Evolutionary conservation across 176 grass and related monocot genomes (phyloP), one percentile per base, ranked within the genome.

Genomic region (Guadua angustifolia): DNA sequence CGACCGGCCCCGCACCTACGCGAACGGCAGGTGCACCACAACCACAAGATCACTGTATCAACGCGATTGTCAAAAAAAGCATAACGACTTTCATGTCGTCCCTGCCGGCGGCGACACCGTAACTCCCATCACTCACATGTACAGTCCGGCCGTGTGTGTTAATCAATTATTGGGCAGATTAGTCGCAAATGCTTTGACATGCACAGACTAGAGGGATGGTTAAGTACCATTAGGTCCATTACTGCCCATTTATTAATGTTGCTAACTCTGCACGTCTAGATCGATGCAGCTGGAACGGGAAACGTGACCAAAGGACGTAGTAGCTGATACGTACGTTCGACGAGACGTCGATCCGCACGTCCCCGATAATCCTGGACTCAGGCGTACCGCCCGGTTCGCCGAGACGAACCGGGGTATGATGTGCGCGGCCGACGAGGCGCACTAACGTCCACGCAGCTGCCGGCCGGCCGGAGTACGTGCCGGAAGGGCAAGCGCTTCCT

Each of bases 201-300:
- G 43, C 33, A 4, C 24, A 43, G 59, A 66, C 58, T 17, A 2
- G 17, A 22, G 19, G 11, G 58, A 19, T 40, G 38, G 60, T 66
- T 66, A 13, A 14, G 21, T 15, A 61, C 58, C 22, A 61, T 61
- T 5, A 78, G 9, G 9, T 12, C 0, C 39, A n/a, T 53, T 4
- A 55, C 21, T 13, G 35, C 40, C 10, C n/a, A 5, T 18, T 50
- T 80, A 29, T 78, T 62, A 60, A 43, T 43, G 11, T 44, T 74
- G 85, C 85, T 22, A 6, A 17, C 25, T 80, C 17, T 45, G 64
- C 86, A 77, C 71, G 79, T 22, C 9, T 53, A 17, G 9, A 8
- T 6, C 52, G 62, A 42, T 1, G 33, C 3, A 15, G 35, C 47
- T 0, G 36, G 10, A 44, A 69, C 18, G 14, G 73, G 25, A 49